Base-by-base conservation (phyloP, 2,329 filamentous ascomycete genomes). In the Dothiorella sarmentorum region DNA sequence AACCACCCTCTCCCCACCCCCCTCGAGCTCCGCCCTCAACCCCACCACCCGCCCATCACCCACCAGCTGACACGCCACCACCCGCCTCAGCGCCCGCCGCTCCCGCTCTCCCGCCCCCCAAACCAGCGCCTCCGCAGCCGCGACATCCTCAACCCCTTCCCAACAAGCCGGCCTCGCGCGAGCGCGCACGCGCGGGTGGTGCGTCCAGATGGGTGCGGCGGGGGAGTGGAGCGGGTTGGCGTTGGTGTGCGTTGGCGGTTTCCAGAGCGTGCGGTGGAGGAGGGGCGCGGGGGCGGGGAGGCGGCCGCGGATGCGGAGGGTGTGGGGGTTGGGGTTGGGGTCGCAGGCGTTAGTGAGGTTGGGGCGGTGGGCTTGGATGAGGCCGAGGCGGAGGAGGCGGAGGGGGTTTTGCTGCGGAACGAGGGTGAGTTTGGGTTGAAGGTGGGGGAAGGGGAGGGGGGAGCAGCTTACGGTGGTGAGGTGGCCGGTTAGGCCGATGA, bases 101-200 rank as follows among this genome's bases (percentile, higher is more conserved):
- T 47, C 33, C 3, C 5, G 4, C 20, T 31, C 18, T 7, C n/a
- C 11, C 17, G 60, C 33, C 26, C 56, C 47, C 63, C 63, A 64
- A 40, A 61, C 20, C 18, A 65, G 42, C n/a, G 57, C 31, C 7
- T 61, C 27, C 42, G 60, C 37, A 3, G 61, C 49, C 7, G 61
- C 18, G 18, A 61, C 37, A 26, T 63, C 61, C 7, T 51, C 29
- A 15, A n/a, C n/a, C n/a, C n/a, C n/a, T n/a, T n/a, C n/a, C n/a
- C n/a, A 43, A 43, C 2, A 18, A 37, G 18, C 6, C 17, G 10
- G 27, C 49, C 29, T 55, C 13, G 22, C n/a, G 13, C 13, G 33
- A n/a, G 33, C 33, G 33, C 33, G 33, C 33, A 37, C 5, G 2
- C 7, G 1, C 33, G 33, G n/a, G n/a, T n/a, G 33, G 13, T 37